Evolutionary conservation across 108 stramenopile species (phyloP).

Genomic region (Nitzschia inconspicua): DNA sequence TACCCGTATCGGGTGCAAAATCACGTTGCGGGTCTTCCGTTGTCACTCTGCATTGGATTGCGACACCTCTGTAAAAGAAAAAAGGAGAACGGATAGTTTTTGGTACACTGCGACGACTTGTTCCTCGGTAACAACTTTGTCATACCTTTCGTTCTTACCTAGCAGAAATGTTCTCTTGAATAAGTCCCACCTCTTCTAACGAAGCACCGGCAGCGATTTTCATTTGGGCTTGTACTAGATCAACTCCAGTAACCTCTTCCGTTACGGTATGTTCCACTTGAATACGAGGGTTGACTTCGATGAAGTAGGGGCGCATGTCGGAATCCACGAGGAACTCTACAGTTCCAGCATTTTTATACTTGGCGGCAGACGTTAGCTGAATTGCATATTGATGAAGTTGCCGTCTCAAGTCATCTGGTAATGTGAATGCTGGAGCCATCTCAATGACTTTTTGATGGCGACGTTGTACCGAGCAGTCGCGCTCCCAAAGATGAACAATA

Average conservation of each 20-base stretch:
- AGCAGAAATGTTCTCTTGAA: slow-evolving; percentile 67
- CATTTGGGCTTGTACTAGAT: slow-evolving; percentile 92
- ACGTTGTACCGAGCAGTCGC: slow-evolving; percentile 88
- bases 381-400: slow-evolving; percentile 87
- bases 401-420: slow-evolving; percentile 59
- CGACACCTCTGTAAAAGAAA: slow-evolving; percentile 40
- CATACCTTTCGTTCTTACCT: no score
- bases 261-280: slow-evolving; percentile 98
- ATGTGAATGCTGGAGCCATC: slow-evolving; percentile 91
- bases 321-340: slow-evolving; percentile 95
- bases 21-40: slow-evolving; percentile 86
- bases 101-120: no score
- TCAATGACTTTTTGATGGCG: slow-evolving; percentile 98
- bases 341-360: slow-evolving; percentile 97
- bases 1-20: slow-evolving; percentile 90
- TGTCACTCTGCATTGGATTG: slow-evolving; percentile 94
- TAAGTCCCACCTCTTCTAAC: slow-evolving; percentile 76
- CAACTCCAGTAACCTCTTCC: slow-evolving; percentile 94
- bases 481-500: slow-evolving; percentile 91
- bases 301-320: slow-evolving; percentile 83
- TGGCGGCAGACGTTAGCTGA: slow-evolving; percentile 70
- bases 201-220: slow-evolving; percentile 88
- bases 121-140: no score
- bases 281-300: slow-evolving; percentile 97
- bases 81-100: background rate